Conservation (phyloP, 495 filamentous ascomycete species). For the Zalerion maritima region DNA sequence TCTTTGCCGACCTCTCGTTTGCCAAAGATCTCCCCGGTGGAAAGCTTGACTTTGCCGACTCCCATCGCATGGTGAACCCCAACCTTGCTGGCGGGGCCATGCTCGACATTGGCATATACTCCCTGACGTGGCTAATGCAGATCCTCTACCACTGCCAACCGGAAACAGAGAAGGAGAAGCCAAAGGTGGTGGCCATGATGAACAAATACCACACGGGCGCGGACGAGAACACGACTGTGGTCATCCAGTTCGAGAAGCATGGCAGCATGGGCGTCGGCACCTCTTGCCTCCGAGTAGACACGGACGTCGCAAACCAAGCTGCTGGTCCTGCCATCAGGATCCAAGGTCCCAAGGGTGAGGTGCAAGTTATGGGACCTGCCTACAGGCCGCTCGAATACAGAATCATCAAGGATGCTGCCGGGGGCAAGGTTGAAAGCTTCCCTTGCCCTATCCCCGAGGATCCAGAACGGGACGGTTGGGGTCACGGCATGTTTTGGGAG, state of each 20-base stretch:
- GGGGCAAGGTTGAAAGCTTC: constrained; percentile 37
- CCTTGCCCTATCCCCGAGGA: constrained; percentile 49
- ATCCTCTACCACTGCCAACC: constrained; percentile 71
- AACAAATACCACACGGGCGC: constrained; percentile 72
- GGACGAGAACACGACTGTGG: constrained; percentile 68
- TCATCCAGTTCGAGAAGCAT: constrained; percentile 59
- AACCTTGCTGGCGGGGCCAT: constrained; percentile 76
- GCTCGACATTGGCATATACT: constrained; percentile 78
- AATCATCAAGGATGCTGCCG: constrained; percentile 34
- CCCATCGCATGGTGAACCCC: constrained; percentile 72
- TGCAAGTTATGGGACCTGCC: constrained; percentile 62
- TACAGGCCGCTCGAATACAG: constrained; percentile 56
- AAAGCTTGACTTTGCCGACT: constrained; percentile 30
- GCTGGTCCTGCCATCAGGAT: constrained; percentile 63
- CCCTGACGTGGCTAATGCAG: constrained; percentile 88
- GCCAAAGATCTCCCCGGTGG: constrained; percentile 22
- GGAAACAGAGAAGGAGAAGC: constrained; percentile 34
- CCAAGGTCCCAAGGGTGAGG: constrained; percentile 74
- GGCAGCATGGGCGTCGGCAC: constrained; percentile 63
- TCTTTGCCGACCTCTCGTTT: constrained; percentile 53
- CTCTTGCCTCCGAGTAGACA: constrained; percentile 53
- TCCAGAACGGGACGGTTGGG: constrained; percentile 32
- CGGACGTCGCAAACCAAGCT: constrained; percentile 44
- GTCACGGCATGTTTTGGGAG: constrained; percentile 89
- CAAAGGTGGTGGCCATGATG: constrained; percentile 40